Base-by-base conservation (phyloP, 2,329 filamentous ascomycete genomes). In the Laburnicola sp. region DNA sequence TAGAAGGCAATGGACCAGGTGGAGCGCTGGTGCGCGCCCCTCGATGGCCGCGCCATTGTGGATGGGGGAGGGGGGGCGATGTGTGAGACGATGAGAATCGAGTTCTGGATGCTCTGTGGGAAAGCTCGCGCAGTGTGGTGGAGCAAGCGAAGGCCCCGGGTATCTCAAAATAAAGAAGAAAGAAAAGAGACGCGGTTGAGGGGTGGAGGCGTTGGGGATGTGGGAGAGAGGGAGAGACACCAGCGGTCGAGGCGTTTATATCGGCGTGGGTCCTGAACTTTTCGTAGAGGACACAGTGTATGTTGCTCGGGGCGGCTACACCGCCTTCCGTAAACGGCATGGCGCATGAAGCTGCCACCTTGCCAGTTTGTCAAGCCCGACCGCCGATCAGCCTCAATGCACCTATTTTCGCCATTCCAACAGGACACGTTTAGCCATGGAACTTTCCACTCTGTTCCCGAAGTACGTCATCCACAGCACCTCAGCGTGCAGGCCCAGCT, bases 1-100 rank as follows among this genome's bases (percentile, higher is more conserved):
- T 96, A 97, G 79, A 92, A 87, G 76, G 96, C 80, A 74, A 94
- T 84, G 79, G 84, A 91, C 91, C 82, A 97, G 81, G 86, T 87
- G 80, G 80, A 92, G 74, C 82, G 85, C 82, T 83, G 87, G 80
- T 78, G 84, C 81, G 80, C 83, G 81, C 80, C 82, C 71, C 76
- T 73, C 72, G 85, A 86, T 72, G 79, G 76, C 69, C 80, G 76
- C 68, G 82, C 78, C 82, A 85, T 85, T 65, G 65, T 78, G 75
- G 59, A 54, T 58, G 57, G 57, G 60, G 59, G 50, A 58, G 49
- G 42, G 45, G 43, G 45, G 46, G 50, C 56, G 51, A 46, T 34
- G 46, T 16, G 16, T 16, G 38, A 47, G 44, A 41, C 49, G 51
- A 54, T 51, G 45, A 55, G 54, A 16, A 16, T 16, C 16, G 16